Conservation (phyloP, 2,329 filamentous ascomycete species). For the Botrytis squamosa region DNA sequence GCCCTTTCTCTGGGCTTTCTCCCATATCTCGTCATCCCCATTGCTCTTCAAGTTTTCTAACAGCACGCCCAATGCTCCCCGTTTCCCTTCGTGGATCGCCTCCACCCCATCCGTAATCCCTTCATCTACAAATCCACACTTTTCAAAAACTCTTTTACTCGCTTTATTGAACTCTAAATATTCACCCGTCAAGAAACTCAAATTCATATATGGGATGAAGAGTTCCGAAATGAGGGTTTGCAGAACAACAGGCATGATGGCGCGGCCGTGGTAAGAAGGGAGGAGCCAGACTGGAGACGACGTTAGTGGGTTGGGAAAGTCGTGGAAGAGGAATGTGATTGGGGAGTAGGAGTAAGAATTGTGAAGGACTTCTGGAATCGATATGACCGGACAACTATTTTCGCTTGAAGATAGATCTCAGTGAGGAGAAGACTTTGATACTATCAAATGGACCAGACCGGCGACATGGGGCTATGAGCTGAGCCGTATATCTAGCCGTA, state of each 20-base stretch:
- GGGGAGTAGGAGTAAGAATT: background rate
- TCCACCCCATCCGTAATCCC: background rate
- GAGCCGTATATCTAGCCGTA: background rate
- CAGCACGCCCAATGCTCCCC: background rate
- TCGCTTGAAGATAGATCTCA: background rate
- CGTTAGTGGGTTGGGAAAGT: background rate
- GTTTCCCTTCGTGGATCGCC: background rate
- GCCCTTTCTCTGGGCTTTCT: background rate
- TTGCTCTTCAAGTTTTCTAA: background rate
- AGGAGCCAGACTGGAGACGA: slow-evolving; percentile 17
- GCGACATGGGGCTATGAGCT: background rate
- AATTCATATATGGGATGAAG: slow-evolving; percentile 23
- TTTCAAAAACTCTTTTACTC: slow-evolving; percentile 25
- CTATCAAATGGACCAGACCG: background rate
- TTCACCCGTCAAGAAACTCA: background rate
- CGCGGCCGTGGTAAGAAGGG: slow-evolving; percentile 16
- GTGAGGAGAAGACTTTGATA: background rate
- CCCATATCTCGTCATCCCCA: background rate
- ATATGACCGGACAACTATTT: background rate
- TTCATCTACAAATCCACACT: slow-evolving; percentile 22
- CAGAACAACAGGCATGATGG: slow-evolving; percentile 22
- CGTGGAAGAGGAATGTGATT: background rate
- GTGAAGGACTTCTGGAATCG: background rate
- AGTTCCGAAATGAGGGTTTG: slow-evolving; percentile 17
- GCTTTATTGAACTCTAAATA: slow-evolving; percentile 18